Percentiles rank a stretch among this genome's conserved stretches.
Conservation (phyloP, 768 basidiomycete species). For the Auriscalpium orientale region DNA sequence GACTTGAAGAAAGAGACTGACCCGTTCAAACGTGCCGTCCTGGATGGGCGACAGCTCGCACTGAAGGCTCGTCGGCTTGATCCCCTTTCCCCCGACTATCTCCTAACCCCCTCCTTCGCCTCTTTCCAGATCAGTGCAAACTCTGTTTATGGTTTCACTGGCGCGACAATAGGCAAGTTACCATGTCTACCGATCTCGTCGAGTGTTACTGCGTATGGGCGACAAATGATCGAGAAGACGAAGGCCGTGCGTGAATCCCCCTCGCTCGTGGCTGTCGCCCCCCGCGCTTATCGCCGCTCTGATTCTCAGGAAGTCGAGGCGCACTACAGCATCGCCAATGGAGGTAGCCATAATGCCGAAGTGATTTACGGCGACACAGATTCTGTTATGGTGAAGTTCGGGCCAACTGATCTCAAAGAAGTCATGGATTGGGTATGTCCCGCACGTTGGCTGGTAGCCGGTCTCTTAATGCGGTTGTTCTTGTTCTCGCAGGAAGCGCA, state of each 20-base stretch:
- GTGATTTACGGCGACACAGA: slow-evolving; percentile 99
- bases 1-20: slow-evolving; percentile 97
- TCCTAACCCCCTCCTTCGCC: background rate
- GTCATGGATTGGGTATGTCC: slow-evolving; percentile 83
- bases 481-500: slow-evolving; percentile 58
- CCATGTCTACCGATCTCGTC: slow-evolving; percentile 96
- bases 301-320: slow-evolving; percentile 72
- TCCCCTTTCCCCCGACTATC: too few relatives aligned
- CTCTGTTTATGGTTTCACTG: slow-evolving; percentile 98
- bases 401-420: slow-evolving; percentile 73
- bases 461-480: background rate
- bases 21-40: slow-evolving; percentile 92
- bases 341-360: slow-evolving; percentile 78
- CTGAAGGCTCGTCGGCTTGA: slow-evolving; percentile 57
- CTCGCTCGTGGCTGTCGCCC: background rate
- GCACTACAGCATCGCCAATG: slow-evolving; percentile 80
- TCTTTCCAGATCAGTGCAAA: slow-evolving; percentile 86
- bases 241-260: slow-evolving; percentile 52
- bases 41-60: slow-evolving; percentile 95
- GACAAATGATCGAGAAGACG: slow-evolving; percentile 98
- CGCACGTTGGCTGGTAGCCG: background rate
- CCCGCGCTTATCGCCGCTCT: background rate
- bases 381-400: slow-evolving; percentile 98
- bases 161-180: slow-evolving; percentile 93
- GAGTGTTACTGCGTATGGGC: slow-evolving; percentile 91